phyloP scores from a whole-genome alignment of 2,329 filamentous ascomycete genomes.

The Aspergillus intermedius region DNA sequence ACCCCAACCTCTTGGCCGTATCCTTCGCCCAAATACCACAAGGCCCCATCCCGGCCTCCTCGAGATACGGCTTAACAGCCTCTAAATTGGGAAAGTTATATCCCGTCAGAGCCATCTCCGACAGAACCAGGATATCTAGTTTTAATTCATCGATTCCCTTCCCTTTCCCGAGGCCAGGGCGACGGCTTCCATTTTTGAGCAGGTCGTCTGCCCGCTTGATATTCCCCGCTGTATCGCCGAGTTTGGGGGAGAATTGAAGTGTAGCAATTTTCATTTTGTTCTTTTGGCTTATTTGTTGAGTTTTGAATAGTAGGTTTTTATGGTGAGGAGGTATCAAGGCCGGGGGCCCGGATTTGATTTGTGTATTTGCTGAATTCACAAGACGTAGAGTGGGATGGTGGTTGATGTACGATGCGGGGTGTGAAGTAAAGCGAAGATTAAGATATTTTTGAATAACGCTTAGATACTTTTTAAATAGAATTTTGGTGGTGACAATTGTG shows the following conservation, averaged over 20 bases:
- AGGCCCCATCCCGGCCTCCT: slow-evolving; percentile 50
- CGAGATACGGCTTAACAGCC: slow-evolving; percentile 53
- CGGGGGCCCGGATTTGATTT: not conserved
- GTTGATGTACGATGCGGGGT: not conserved
- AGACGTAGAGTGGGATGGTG: not conserved
- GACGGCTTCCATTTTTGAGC: slow-evolving; percentile 25
- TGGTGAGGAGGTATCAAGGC: not conserved
- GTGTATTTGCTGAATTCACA: not conserved
- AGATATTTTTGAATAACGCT: too few species aligned
- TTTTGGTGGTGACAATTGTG: too few species aligned
- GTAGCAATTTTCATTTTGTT: slow-evolving; percentile 42
- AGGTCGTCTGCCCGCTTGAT: slow-evolving; percentile 39
- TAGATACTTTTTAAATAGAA: too few species aligned
- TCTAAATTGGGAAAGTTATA: slow-evolving; percentile 58
- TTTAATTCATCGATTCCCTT: slow-evolving; percentile 19
- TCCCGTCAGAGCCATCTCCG: slow-evolving; percentile 57
- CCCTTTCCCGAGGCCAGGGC: slow-evolving; percentile 4
- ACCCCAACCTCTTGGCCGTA: slow-evolving; percentile 49
- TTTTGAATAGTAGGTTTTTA: not conserved
- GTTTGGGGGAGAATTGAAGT: slow-evolving; percentile 38
- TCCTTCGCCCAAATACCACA: slow-evolving; percentile 53
- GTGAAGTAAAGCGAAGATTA: too few species aligned
- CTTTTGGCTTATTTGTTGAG: slow-evolving; percentile 5
- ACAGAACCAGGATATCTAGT: slow-evolving; percentile 54
- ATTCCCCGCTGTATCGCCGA: slow-evolving; percentile 42